These are phyloP conservation scores for Paraphaeosphaeria minitans DNA, from an alignment of 2,329 filamentous ascomycete species.

Conservation along the genomic window DNA sequence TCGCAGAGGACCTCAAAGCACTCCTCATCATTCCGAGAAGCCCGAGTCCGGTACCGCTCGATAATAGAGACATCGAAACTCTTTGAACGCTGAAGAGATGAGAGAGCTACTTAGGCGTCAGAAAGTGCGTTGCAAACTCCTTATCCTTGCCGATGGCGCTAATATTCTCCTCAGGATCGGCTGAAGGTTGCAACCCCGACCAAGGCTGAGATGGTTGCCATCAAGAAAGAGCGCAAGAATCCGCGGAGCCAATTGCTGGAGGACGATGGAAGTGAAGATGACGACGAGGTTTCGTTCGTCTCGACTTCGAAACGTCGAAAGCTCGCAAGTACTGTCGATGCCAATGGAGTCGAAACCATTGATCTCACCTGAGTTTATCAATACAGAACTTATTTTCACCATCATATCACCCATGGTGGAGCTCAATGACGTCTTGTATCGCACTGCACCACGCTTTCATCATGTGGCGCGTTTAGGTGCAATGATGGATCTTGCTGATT, in stretches of 20 bases:
- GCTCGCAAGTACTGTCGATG: not conserved
- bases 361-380: slow-evolving; percentile 2
- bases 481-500: too few relatives aligned
- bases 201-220: not conserved
- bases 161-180: not conserved
- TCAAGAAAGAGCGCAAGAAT: not conserved
- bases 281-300: slow-evolving; percentile 1
- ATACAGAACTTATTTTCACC: not conserved
- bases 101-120: slow-evolving; percentile 24
- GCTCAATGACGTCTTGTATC: not conserved
- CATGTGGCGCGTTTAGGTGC: not conserved
- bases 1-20: slow-evolving; percentile 34
- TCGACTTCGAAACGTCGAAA: slow-evolving; percentile 2
- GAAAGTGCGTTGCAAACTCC: slow-evolving; percentile 11
- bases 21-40: slow-evolving; percentile 39
- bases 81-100: slow-evolving; percentile 21
- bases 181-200: not conserved
- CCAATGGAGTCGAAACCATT: not conserved
- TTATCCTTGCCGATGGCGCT: not conserved
- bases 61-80: slow-evolving; percentile 13
- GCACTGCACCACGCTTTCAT: not conserved
- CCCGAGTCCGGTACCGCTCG: slow-evolving; percentile 15
- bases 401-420: too few relatives aligned
- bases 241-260: not conserved
- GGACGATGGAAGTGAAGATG: not conserved